Evolutionary conservation across 2,329 filamentous ascomycete species (phyloP).

Genomic region (Ceratocystis huliohia): DNA sequence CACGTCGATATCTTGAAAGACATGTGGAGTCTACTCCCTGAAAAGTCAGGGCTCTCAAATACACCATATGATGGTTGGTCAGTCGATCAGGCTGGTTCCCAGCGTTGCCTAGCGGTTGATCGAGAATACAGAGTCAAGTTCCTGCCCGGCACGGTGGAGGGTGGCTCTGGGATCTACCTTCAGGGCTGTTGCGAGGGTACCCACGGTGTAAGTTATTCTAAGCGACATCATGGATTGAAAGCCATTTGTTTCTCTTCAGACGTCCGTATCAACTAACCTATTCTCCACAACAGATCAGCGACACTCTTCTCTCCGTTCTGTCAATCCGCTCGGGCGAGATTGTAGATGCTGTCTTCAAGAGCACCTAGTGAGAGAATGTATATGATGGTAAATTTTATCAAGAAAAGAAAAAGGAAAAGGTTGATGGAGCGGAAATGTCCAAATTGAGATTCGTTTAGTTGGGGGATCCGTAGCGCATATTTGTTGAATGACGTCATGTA

Average conservation of each 20-base stretch:
- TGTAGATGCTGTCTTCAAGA: constrained; percentile 56
- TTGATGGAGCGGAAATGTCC: too few species aligned
- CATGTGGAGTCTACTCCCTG: constrained; percentile 52
- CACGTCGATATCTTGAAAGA: constrained; percentile 65
- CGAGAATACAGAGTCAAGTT: constrained; percentile 73
- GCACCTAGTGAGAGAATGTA: not conserved
- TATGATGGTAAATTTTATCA: not conserved
- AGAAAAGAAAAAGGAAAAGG: too few species aligned
- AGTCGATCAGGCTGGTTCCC: constrained; percentile 29
- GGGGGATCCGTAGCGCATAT: too few species aligned
- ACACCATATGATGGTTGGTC: constrained; percentile 30
- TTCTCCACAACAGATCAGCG: constrained; percentile 47
- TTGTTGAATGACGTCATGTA: too few species aligned
- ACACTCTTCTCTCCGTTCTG: constrained; percentile 68
- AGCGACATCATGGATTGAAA: constrained; percentile 7
- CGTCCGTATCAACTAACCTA: constrained; percentile 19
- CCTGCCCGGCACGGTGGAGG: constrained; percentile 51
- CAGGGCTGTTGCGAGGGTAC: constrained; percentile 90
- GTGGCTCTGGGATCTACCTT: constrained; percentile 71
- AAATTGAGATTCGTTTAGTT: too few species aligned
- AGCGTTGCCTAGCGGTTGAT: constrained; percentile 44
- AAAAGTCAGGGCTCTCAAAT: constrained; percentile 28
- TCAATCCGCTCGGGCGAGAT: constrained; percentile 66
- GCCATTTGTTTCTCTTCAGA: not conserved
- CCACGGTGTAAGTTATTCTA: constrained; percentile 61